Evolutionary conservation across 257 asterid genomes (phyloP).

Genomic region (Ocimum tenuiflorum): DNA sequence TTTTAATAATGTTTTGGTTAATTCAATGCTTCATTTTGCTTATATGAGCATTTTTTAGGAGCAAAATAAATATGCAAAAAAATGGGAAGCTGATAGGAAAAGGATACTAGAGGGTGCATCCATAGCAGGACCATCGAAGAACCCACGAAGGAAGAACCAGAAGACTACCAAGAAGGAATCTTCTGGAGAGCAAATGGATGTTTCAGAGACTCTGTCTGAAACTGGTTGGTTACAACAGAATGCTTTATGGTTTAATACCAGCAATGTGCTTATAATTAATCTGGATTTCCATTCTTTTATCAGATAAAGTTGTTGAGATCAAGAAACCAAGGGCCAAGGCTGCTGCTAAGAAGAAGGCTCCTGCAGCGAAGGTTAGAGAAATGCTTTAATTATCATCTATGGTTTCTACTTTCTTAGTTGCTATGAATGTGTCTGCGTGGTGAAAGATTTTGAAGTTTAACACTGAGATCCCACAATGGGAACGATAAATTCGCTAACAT

Average conservation of each 20-base stretch:
- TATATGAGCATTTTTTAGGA: conserved; percentile 36
- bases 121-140: conserved; percentile 32
- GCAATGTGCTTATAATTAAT: not conserved
- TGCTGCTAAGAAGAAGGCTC: conserved; percentile 69
- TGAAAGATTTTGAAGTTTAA: not conserved
- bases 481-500: not conserved
- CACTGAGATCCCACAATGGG: not conserved
- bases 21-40: not conserved
- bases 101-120: conserved; percentile 27
- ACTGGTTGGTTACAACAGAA: conserved; percentile 33
- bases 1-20: not conserved
- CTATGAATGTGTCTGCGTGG: not conserved
- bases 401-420: not conserved
- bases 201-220: conserved; percentile 36
- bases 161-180: conserved; percentile 42
- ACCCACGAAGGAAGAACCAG: conserved; percentile 46
- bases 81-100: conserved; percentile 35
- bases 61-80: conserved; percentile 36
- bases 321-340: conserved; percentile 59
- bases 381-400: not conserved
- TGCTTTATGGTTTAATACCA: not conserved
- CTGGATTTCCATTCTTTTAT: not conserved
- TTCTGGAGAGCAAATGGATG: conserved; percentile 48
- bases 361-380: conserved; percentile 50
- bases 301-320: conserved; percentile 39